A percentile compares a stretch with the other conserved stretches of the same genome.
Evolutionary conservation across 345 rosid species (phyloP).

Genomic region (Gossypium thurberi): DNA sequence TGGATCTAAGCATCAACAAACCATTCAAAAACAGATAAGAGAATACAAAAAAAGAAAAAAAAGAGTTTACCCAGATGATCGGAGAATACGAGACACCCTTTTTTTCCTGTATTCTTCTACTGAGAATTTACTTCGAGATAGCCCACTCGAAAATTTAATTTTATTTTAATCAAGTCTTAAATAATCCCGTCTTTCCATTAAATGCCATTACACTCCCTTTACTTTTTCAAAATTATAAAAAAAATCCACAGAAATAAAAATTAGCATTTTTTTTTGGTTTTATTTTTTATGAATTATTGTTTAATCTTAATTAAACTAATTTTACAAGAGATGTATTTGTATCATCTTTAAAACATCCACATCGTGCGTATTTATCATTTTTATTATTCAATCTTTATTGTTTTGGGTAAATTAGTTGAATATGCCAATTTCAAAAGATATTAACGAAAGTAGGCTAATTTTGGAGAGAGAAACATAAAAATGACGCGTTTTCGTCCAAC

Average conservation of each 20-base stretch:
- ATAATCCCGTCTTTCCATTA: not conserved
- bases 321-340: too few relatives aligned
- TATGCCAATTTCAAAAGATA: too few relatives aligned
- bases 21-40: not conserved
- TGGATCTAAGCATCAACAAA: not conserved
- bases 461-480: too few relatives aligned
- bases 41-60: not conserved
- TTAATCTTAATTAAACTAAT: too few relatives aligned
- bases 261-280: too few relatives aligned
- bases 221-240: not conserved
- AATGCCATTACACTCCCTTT: not conserved
- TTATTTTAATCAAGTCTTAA: not conserved
- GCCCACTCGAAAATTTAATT: not conserved
- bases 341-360: too few relatives aligned
- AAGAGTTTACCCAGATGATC: conserved; percentile 13
- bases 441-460: too few relatives aligned
- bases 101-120: not conserved
- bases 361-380: too few relatives aligned
- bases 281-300: too few relatives aligned
- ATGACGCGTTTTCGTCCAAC: too few relatives aligned
- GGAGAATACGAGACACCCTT: conserved; percentile 6
- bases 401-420: too few relatives aligned
- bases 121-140: not conserved
- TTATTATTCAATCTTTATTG: too few relatives aligned
- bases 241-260: not conserved